Percentiles rank a stretch among this genome's conserved stretches.
phyloP scores from a whole-genome alignment of 306 rosid genomes.

The Canavalia gladiata region DNA sequence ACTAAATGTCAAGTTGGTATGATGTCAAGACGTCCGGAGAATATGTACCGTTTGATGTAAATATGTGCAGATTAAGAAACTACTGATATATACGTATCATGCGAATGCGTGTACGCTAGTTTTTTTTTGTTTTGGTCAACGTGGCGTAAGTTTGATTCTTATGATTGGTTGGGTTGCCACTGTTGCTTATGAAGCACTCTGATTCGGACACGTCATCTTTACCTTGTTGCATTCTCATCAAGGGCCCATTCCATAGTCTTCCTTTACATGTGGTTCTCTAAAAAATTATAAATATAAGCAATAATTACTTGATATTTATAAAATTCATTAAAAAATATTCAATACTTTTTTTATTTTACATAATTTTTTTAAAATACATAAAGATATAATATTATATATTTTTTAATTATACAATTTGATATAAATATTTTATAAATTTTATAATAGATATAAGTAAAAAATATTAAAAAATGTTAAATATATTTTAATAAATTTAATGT shows the following conservation, averaged over 20 bases:
- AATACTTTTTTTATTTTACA: too few relatives aligned
- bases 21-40: background rate
- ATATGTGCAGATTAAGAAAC: background rate
- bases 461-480: too few relatives aligned
- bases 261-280: background rate
- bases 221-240: background rate
- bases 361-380: too few relatives aligned
- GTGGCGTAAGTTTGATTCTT: background rate
- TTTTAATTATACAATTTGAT: too few relatives aligned
- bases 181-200: constrained; percentile 16
- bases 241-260: background rate
- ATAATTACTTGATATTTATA: too few relatives aligned
- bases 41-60: background rate
- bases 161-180: constrained; percentile 2
- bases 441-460: too few relatives aligned
- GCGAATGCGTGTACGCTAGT: constrained; percentile 14
- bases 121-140: background rate
- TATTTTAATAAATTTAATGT: too few relatives aligned
- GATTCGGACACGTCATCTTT: constrained; percentile 10
- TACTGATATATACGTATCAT: background rate
- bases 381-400: too few relatives aligned
- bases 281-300: background rate
- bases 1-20: background rate
- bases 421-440: too few relatives aligned
- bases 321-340: too few relatives aligned